Base-by-base conservation (phyloP, 2,329 filamentous ascomycete species). In the Aspergillus flavus region DNA sequence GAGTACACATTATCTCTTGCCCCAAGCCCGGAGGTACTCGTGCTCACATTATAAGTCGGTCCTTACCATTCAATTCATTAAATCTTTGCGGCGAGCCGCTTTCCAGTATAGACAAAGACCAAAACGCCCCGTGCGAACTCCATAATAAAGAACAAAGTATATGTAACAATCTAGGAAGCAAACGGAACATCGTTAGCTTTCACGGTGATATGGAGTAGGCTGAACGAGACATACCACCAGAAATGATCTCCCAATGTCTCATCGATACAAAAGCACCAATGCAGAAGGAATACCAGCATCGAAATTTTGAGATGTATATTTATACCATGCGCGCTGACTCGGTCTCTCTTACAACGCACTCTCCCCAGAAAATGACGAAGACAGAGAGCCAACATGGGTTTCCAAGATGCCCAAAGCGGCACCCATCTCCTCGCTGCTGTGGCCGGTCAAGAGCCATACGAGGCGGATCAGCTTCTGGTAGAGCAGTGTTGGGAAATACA, bases 381-480 rank as follows among this genome's bases (percentile, higher is more conserved):
- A 61, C 30, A 71, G 65, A 4, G 64, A 54, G 43, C 62, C 68
- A 21, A 60, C 63, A 41, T 69, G 62, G 6, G 68, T 64, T 34
- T 75, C 75, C 54, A 74, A 63, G 39, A 74, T 70, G 1, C 72
- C 71, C 61, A 76, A 43, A 21, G 68, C 70, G 30, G 71, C 68
- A 36, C 68, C 68, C 58, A 73, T 71, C 57, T 75, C 71, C 53
- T 71, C 69, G 16, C 71, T 67, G 57, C 69, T 75, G 46, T 74
- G 75, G 30, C 78, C 77, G 1, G 77, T 79, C 65, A 80, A 66
- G 53, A 79, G 61, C 78, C 77, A 80, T 34, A 72, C 66, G 7
- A 79, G 67, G 32, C 73, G 71, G 55, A 66, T 71, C 21, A 77
- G 58, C 65, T 78, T 79, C 53, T 75, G 69, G 64, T 75, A 79